These are phyloP conservation scores for Cutaneotrichosporon dermatis DNA, from an alignment of 1,284 basidiomycete species.

Conservation along the genomic window DNA sequence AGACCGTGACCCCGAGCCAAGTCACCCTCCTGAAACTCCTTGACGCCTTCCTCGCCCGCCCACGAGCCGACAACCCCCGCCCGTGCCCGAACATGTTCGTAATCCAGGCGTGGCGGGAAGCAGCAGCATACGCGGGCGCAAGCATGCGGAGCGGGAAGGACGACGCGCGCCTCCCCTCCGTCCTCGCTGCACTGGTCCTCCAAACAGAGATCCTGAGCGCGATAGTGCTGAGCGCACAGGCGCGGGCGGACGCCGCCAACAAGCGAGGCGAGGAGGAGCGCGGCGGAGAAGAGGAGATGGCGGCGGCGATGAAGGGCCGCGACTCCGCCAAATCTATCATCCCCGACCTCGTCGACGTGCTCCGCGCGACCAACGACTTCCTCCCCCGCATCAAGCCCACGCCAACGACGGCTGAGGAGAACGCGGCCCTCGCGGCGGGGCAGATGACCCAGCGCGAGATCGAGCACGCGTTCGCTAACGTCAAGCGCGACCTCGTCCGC, in stretches of 20 bases:
- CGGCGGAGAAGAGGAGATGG: slow-evolving; percentile 27
- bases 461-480: slow-evolving; percentile 63
- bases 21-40: slow-evolving; percentile 77
- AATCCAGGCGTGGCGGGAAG: slow-evolving; percentile 14
- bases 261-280: slow-evolving; percentile 19
- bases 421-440: background rate
- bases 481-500: slow-evolving; percentile 62
- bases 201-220: slow-evolving; percentile 57
- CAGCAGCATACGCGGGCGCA: slow-evolving; percentile 26
- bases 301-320: slow-evolving; percentile 24
- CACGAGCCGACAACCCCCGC: background rate
- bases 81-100: slow-evolving; percentile 22
- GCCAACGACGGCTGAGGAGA: slow-evolving; percentile 23
- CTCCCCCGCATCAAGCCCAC: slow-evolving; percentile 64
- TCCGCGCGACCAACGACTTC: slow-evolving; percentile 65
- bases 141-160: slow-evolving; percentile 31
- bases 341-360: slow-evolving; percentile 60
- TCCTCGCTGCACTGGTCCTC: slow-evolving; percentile 72
- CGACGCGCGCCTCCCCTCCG: slow-evolving; percentile 52
- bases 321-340: slow-evolving; percentile 53
- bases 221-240: slow-evolving; percentile 49
- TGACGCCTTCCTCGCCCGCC: slow-evolving; percentile 63
- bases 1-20: slow-evolving; percentile 75
- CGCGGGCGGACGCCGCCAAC: slow-evolving; percentile 4
- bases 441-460: slow-evolving; percentile 34